Percentiles rank a stretch among this genome's conserved stretches.
These are phyloP conservation scores for Wickerhamomyces pijperi DNA, from an alignment of 805 yeast species.

Conservation along the genomic window DNA sequence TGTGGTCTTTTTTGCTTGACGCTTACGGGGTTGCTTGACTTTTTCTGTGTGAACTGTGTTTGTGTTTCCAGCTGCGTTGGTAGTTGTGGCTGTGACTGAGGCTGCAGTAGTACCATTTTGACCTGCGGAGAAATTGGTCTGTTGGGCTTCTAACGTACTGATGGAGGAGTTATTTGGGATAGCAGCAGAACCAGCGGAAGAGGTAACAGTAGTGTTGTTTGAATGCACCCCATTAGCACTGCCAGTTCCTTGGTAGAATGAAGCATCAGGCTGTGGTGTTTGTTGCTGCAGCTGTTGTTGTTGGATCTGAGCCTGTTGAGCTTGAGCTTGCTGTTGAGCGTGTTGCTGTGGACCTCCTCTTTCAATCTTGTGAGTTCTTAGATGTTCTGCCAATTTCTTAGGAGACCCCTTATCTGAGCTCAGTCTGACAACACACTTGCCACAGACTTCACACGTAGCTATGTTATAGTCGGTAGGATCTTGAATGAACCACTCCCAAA, in stretches of 20 bases:
- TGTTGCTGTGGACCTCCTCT: constrained; percentile 27
- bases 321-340: constrained; percentile 6
- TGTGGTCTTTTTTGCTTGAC: too few species aligned
- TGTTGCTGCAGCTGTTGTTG: background rate
- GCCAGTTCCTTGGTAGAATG: background rate
- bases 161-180: too few species aligned
- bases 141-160: background rate
- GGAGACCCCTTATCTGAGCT: constrained; percentile 48
- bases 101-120: too few species aligned
- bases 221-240: too few species aligned
- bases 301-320: too few species aligned
- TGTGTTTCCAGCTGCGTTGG: too few species aligned
- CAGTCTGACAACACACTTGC: constrained; percentile 34
- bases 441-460: constrained; percentile 46
- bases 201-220: too few species aligned
- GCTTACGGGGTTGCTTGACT: too few species aligned
- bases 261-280: background rate
- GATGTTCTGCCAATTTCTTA: constrained; percentile 45
- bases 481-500: constrained; percentile 51
- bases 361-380: constrained; percentile 40
- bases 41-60: too few species aligned
- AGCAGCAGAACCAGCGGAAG: too few species aligned
- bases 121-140: background rate
- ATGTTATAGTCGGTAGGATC: constrained; percentile 34
- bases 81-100: too few species aligned